Percentiles rank a stretch among this genome's conserved stretches.
Evolutionary conservation across 495 filamentous ascomycete genomes (phyloP).

Genomic region (Xanthoparmelia taractica): DNA sequence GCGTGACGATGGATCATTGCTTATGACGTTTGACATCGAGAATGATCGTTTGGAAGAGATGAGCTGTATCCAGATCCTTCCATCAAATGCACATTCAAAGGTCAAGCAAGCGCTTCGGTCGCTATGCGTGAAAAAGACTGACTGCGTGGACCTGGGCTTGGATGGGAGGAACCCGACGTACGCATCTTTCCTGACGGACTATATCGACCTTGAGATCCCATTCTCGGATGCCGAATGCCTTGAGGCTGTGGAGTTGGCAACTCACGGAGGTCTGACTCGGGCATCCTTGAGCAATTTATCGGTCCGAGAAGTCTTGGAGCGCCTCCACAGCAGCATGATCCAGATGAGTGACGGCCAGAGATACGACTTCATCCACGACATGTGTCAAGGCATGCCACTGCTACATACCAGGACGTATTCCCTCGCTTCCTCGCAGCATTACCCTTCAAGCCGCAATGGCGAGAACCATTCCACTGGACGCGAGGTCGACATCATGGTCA

Average conservation of each 20-base stretch:
- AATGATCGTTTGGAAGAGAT: slow-evolving; percentile 15
- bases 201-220: slow-evolving; percentile 24
- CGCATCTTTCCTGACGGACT: slow-evolving; percentile 19
- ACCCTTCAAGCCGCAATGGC: background rate
- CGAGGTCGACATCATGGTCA: slow-evolving; percentile 23
- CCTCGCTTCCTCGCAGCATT: slow-evolving; percentile 22
- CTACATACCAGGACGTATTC: slow-evolving; percentile 27
- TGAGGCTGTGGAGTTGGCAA: background rate
- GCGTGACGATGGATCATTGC: background rate
- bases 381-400: slow-evolving; percentile 21
- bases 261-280: background rate
- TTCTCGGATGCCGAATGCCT: slow-evolving; percentile 23
- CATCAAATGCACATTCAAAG: slow-evolving; percentile 18
- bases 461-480: background rate
- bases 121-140: slow-evolving; percentile 16
- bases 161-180: slow-evolving; percentile 11
- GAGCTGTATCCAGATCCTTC: slow-evolving; percentile 24
- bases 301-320: slow-evolving; percentile 11
- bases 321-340: slow-evolving; percentile 2
- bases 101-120: slow-evolving; percentile 20
- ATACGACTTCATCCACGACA: slow-evolving; percentile 1
- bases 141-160: slow-evolving; percentile 7
- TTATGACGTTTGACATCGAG: slow-evolving; percentile 16
- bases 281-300: slow-evolving; percentile 1
- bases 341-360: background rate